Evolutionary conservation across 352 stramenopile genomes (phyloP).

Genomic region (Pythium aphanidermatum): DNA sequence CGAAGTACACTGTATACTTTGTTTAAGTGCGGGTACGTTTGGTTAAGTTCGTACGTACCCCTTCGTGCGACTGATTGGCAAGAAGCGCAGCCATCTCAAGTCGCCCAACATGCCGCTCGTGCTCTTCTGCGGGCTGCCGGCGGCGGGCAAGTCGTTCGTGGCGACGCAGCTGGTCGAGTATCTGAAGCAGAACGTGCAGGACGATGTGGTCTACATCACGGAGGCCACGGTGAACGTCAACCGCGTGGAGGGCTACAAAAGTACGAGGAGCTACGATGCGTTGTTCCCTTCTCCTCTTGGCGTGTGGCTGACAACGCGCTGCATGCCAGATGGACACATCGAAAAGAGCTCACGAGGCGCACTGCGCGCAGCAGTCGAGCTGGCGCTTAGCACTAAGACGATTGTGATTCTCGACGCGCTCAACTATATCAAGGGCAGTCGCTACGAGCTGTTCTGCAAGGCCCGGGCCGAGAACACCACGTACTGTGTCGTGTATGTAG

Average conservation of each 20-base stretch:
- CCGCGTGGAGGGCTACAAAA: conserved; percentile 47
- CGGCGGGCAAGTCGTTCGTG: conserved; percentile 58
- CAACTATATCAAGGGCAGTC: conserved; percentile 95
- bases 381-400: conserved; percentile 43
- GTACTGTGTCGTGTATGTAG: conserved; percentile 87
- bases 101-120: conserved; percentile 80
- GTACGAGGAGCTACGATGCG: conserved; percentile 19
- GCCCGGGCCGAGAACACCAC: conserved; percentile 86
- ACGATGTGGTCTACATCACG: conserved; percentile 55
- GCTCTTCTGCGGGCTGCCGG: conserved; percentile 62
- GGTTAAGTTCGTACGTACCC: conserved; percentile 16
- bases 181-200: conserved; percentile 29
- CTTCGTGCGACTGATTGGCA: not conserved
- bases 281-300: not conserved
- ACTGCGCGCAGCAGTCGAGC: conserved; percentile 58
- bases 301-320: not conserved
- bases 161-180: conserved; percentile 42
- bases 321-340: conserved; percentile 34
- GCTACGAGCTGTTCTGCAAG: conserved; percentile 95
- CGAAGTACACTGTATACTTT: not conserved
- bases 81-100: too few relatives aligned
- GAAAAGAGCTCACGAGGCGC: conserved; percentile 73
- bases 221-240: conserved; percentile 55
- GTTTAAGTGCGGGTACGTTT: too few relatives aligned
- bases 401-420: conserved; percentile 91